Percentiles rank a stretch among this genome's conserved stretches.
These are phyloP conservation scores for Schoenoplectus tabernaemontani DNA, from an alignment of 202 grass and related monocot genomes.

Conservation along the genomic window DNA sequence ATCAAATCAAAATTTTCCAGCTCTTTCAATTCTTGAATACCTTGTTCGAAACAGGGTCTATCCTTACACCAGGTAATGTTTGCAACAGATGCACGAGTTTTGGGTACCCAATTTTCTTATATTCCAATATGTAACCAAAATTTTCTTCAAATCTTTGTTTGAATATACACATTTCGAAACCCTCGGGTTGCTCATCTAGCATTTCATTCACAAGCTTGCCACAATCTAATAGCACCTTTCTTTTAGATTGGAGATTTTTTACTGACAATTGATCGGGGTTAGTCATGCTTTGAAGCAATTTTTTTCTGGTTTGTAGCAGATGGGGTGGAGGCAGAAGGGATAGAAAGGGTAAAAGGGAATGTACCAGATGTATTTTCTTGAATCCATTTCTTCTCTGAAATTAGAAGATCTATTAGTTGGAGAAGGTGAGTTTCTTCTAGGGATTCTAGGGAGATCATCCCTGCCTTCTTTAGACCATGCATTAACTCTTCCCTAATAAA, in stretches of 20 bases:
- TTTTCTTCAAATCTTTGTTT: constrained; percentile 44
- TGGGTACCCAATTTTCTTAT: constrained; percentile 50
- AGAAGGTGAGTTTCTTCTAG: constrained; percentile 15
- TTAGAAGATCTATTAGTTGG: constrained; percentile 25
- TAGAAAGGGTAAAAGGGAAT: constrained; percentile 15
- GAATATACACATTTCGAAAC: constrained; percentile 50
- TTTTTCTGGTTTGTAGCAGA: constrained; percentile 16
- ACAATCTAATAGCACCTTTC: constrained; percentile 44
- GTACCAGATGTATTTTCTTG: constrained; percentile 15
- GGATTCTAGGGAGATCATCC: neutral
- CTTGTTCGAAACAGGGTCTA: constrained; percentile 29
- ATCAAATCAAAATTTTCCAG: neutral
- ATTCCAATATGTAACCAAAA: constrained; percentile 53
- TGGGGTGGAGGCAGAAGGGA: neutral
- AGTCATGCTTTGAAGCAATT: constrained; percentile 19
- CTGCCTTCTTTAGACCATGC: constrained; percentile 9
- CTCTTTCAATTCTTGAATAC: neutral
- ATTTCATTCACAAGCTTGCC: constrained; percentile 49
- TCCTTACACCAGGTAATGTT: constrained; percentile 61
- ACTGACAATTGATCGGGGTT: constrained; percentile 32
- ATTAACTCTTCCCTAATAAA: constrained; percentile 17
- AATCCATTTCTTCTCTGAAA: constrained; percentile 26
- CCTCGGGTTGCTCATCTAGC: constrained; percentile 48
- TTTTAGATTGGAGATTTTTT: constrained; percentile 2
- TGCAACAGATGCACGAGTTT: constrained; percentile 53